A percentile compares a stretch with the other conserved stretches of the same genome.
Evolutionary conservation across 176 grass and related monocot genomes (phyloP).

Genomic region (Cocos nucifera): DNA sequence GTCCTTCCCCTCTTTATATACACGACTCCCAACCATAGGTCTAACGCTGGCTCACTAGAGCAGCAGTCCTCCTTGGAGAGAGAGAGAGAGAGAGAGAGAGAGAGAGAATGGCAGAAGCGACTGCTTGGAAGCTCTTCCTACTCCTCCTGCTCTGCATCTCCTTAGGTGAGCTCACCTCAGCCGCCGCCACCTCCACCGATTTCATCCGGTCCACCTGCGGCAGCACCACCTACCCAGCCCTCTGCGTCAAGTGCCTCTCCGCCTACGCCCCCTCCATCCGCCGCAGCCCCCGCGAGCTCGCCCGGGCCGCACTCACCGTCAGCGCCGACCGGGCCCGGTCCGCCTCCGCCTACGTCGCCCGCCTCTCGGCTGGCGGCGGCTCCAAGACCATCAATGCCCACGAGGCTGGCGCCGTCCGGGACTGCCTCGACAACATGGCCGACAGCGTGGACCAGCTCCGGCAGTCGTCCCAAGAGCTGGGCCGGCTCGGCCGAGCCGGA

Average conservation of each 20-base stretch:
- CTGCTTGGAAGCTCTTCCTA: not conserved
- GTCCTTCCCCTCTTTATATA: too few species aligned
- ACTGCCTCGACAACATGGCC: conserved; percentile 88
- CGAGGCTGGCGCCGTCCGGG: conserved; percentile 34
- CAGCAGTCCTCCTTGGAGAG: too few species aligned
- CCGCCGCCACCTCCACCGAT: conserved; percentile 14
- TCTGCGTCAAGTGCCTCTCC: conserved; percentile 71
- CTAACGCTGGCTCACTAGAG: too few species aligned
- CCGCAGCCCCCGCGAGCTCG: conserved; percentile 58
- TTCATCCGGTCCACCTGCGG: conserved; percentile 75
- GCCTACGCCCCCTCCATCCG: conserved; percentile 43
- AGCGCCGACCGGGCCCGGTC: conserved; percentile 61
- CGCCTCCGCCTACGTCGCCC: conserved; percentile 51
- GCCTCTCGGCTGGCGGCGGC: conserved; percentile 7
- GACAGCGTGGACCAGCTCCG: conserved; percentile 78
- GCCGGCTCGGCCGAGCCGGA: conserved; percentile 30
- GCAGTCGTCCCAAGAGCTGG: conserved; percentile 53
- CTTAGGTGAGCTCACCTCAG: not conserved
- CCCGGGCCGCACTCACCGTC: conserved; percentile 59
- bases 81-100: too few species aligned
- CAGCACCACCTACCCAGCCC: conserved; percentile 59
- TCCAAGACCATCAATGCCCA: not conserved
- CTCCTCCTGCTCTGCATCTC: conserved; percentile 18
- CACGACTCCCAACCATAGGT: too few species aligned
- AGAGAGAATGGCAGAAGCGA: too few species aligned